Evolutionary conservation across 1,284 basidiomycete genomes (phyloP).

Genomic region (Malassezia brasiliensis): DNA sequence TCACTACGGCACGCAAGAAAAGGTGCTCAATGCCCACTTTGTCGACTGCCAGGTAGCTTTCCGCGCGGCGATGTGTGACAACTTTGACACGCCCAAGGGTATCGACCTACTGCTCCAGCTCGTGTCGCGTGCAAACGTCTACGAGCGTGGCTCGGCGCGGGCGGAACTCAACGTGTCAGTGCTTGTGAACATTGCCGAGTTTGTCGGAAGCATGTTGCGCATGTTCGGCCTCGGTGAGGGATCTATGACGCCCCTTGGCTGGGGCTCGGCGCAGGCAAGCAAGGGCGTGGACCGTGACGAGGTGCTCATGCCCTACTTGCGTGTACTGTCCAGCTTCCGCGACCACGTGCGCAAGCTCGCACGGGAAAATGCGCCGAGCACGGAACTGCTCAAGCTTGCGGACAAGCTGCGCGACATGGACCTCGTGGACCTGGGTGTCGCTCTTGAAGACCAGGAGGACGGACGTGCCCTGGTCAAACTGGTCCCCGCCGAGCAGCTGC

Average conservation of each 20-base stretch:
- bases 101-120: slow-evolving; percentile 69
- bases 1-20: slow-evolving; percentile 48
- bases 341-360: slow-evolving; percentile 77
- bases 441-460: slow-evolving; percentile 83
- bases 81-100: slow-evolving; percentile 87
- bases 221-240: slow-evolving; percentile 93
- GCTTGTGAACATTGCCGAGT: slow-evolving; percentile 65
- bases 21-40: slow-evolving; percentile 53
- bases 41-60: slow-evolving; percentile 68
- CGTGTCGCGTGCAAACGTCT: slow-evolving; percentile 78
- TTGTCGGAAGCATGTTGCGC: slow-evolving; percentile 79
- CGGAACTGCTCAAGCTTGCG: slow-evolving; percentile 39
- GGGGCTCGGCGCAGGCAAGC: slow-evolving; percentile 24
- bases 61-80: slow-evolving; percentile 85
- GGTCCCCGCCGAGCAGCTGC: slow-evolving; percentile 70
- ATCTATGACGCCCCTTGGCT: slow-evolving; percentile 28
- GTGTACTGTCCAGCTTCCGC: slow-evolving; percentile 76
- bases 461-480: slow-evolving; percentile 77
- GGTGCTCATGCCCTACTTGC: slow-evolving; percentile 78
- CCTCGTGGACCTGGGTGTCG: slow-evolving; percentile 82
- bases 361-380: slow-evolving; percentile 51
- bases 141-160: slow-evolving; percentile 54
- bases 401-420: slow-evolving; percentile 85
- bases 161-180: slow-evolving; percentile 60
- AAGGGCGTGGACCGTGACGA: slow-evolving; percentile 61